A percentile compares a stretch with the other conserved stretches of the same genome.
Evolutionary conservation across 2,329 filamentous ascomycete genomes (phyloP).

Genomic region (Colletotrichum liriopes): DNA sequence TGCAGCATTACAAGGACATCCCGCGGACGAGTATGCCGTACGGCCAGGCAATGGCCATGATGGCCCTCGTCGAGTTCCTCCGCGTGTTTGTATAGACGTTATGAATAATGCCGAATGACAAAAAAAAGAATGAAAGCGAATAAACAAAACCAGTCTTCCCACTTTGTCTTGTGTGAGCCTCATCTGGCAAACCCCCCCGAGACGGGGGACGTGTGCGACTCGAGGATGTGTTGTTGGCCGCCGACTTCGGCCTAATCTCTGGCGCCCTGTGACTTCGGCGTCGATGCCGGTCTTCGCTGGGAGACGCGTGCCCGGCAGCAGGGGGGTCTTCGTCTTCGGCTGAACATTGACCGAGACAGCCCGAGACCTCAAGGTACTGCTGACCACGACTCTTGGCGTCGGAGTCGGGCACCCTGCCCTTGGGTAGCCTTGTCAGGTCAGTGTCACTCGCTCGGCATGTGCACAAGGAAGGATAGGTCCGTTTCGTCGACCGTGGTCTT

Average conservation of each 20-base stretch:
- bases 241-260: neutral
- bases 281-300: neutral
- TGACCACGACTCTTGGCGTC: conserved; percentile 2
- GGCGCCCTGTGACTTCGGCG: neutral
- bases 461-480: too few relatives aligned
- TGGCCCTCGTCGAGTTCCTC: conserved; percentile 83
- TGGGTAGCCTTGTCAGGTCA: too few relatives aligned
- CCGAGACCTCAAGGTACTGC: neutral
- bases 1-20: conserved; percentile 86
- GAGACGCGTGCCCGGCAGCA: neutral
- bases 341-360: conserved; percentile 17
- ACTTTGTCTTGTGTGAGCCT: neutral
- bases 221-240: neutral
- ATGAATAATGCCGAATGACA: conserved; percentile 42
- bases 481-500: too few relatives aligned
- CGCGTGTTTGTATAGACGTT: conserved; percentile 57
- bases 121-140: conserved; percentile 12
- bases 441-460: too few relatives aligned
- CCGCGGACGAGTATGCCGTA: conserved; percentile 86
- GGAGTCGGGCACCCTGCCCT: neutral
- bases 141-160: neutral
- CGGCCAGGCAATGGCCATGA: conserved; percentile 88
- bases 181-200: neutral
- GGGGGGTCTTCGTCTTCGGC: neutral
- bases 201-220: neutral